phyloP scores from a whole-genome alignment of 495 filamentous ascomycete species.

The Penicillium lividum region DNA sequence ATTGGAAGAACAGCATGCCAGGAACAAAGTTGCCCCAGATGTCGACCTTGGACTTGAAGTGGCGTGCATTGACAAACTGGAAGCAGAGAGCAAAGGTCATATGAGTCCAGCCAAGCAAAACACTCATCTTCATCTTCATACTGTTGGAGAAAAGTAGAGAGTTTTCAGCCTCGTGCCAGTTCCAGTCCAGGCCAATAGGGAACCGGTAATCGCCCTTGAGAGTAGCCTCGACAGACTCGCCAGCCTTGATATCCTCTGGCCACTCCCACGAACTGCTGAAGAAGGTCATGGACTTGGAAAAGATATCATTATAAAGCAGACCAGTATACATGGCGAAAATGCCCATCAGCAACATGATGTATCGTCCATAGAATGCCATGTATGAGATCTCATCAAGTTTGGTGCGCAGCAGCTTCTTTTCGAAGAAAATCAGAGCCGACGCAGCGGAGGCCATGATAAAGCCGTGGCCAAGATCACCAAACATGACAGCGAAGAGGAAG shows the following conservation, averaged over 20 bases:
- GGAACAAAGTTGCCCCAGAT: slow-evolving; percentile 97
- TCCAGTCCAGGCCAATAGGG: slow-evolving; percentile 95
- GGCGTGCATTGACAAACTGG: slow-evolving; percentile 87
- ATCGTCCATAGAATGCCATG: slow-evolving; percentile 98
- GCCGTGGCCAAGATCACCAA: slow-evolving; percentile 94
- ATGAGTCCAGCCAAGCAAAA: slow-evolving; percentile 92
- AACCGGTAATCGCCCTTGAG: slow-evolving; percentile 77
- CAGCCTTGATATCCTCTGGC: slow-evolving; percentile 64
- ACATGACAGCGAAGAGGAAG: slow-evolving; percentile 96
- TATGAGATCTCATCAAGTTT: slow-evolving; percentile 92
- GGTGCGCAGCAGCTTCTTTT: slow-evolving; percentile 77
- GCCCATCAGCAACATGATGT: slow-evolving; percentile 98
- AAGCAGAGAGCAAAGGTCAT: slow-evolving; percentile 98
- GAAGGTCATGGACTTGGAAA: slow-evolving; percentile 86
- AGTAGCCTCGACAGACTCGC: slow-evolving; percentile 59
- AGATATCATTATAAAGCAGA: slow-evolving; percentile 96
- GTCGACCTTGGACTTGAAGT: slow-evolving; percentile 92
- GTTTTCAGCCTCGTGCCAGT: slow-evolving; percentile 94
- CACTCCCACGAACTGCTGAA: slow-evolving; percentile 90
- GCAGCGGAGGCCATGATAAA: slow-evolving; percentile 79
- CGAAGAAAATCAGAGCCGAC: slow-evolving; percentile 90
- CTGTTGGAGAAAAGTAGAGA: slow-evolving; percentile 92
- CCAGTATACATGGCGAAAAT: slow-evolving; percentile 96
- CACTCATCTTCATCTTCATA: slow-evolving; percentile 99
- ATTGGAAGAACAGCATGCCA: slow-evolving; percentile 99